These are phyloP conservation scores for Elongisporangium undulatum DNA, from an alignment of 352 stramenopile species.

Conservation along the genomic window DNA sequence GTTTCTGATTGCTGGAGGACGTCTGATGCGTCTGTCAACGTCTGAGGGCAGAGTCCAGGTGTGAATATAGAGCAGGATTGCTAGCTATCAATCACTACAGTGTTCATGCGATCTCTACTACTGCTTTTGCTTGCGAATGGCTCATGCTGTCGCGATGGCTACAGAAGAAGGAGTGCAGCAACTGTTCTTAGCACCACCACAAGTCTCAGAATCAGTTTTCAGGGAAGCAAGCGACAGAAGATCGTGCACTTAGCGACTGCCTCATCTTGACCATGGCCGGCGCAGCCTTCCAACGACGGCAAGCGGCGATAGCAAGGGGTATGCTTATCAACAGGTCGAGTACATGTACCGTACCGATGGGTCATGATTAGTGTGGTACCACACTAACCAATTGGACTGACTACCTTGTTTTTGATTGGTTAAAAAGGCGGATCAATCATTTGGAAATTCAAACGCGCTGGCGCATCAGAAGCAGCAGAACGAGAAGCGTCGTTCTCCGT, in stretches of 20 bases:
- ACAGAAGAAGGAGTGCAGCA: neutral
- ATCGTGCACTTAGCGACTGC: no score
- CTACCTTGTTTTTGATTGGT: slow-evolving; percentile 14
- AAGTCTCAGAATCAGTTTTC: neutral
- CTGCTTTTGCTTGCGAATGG: neutral
- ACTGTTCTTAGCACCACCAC: neutral
- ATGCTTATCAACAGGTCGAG: neutral
- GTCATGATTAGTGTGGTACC: neutral
- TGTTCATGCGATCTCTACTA: neutral
- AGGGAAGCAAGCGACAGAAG: no score
- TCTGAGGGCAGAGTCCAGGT: neutral
- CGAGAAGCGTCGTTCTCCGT: neutral
- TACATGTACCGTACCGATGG: neutral
- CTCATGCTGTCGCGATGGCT: neutral
- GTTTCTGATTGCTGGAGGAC: neutral
- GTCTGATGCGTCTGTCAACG: neutral
- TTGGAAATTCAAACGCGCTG: slow-evolving; percentile 34
- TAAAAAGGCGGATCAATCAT: slow-evolving; percentile 11
- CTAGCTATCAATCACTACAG: neutral
- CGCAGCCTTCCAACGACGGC: neutral
- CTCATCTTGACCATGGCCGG: neutral
- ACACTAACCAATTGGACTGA: neutral
- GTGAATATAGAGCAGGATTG: neutral
- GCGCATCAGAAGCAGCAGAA: slow-evolving; percentile 2
- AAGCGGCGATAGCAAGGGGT: neutral